Base-by-base conservation (phyloP, 2,329 filamentous ascomycete genomes). In the Orbilia blumenaviensis region DNA sequence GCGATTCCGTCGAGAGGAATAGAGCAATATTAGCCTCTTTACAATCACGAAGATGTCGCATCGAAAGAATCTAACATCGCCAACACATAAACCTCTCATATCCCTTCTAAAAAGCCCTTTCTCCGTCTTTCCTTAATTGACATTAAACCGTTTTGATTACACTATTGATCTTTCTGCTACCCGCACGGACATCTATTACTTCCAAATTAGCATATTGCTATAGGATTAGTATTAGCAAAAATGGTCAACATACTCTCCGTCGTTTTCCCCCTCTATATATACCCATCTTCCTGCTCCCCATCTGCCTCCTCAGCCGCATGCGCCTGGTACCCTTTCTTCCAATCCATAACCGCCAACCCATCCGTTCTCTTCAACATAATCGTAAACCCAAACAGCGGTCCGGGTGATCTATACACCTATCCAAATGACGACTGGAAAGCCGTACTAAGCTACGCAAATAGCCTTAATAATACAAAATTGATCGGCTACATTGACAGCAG, bases 271-370 rank as follows among this genome's bases (percentile, higher is more conserved):
- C 48, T 72, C 3, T 72, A 72, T 8, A 38, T 72, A 14, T 72
- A 72, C 48, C 67, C 67, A 2, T 25, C 58, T 8, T 50, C 29
- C 23, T 72, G 60, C 32, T 44, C 58, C 36, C 2, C 46, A 1
- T 50, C n/a, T 23, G 41, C 67, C n/a, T 21, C 25, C 9, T 7
- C 46, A 1, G 27, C 67, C 12, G 8, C 46, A 25, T 72, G 67
- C 16, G 60, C 46, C 25, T 72, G 60, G 67, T 56, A 63, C n/a
- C 67, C 67, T 1, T 72, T 72, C 29, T 72, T 72, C n/a, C 58
- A 63, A 21, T 32, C 67, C 2, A 44, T 72, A 16, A 29, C 34
- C 14, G 27, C 46, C n/a, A 64, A 72, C 18, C 60, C 60, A 8
- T 42, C 67, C 3, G 48, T 72, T 5, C 32, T 32, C 8, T 72